Conservation (phyloP, 805 yeast genomes). For the Teunomyces atbi region DNA sequence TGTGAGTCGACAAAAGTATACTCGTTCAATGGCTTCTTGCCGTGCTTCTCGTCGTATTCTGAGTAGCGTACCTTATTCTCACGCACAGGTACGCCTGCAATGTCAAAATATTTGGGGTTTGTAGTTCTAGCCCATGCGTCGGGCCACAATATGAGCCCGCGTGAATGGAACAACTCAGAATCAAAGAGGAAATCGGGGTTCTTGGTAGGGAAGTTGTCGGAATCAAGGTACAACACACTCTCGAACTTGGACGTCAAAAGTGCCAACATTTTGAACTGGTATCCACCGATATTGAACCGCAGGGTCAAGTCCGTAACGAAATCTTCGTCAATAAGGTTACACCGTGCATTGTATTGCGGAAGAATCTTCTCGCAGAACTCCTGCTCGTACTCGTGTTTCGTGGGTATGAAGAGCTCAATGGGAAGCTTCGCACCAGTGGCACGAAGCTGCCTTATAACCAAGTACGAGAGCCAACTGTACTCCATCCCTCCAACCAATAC, state of each 20-base stretch:
- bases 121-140: constrained; percentile 72
- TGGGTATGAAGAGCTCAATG: constrained; percentile 50
- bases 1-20: constrained; percentile 32
- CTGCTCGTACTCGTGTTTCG: constrained; percentile 43
- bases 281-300: constrained; percentile 39
- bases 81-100: constrained; percentile 40
- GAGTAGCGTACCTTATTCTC: constrained; percentile 36
- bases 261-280: constrained; percentile 54
- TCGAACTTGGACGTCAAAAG: constrained; percentile 59
- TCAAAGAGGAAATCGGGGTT: constrained; percentile 47
- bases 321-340: constrained; percentile 41
- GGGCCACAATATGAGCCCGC: constrained; percentile 60
- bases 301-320: constrained; percentile 14
- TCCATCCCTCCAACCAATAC: constrained; percentile 56
- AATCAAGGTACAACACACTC: constrained; percentile 47
- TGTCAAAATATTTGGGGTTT: constrained; percentile 56
- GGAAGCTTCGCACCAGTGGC: constrained; percentile 46
- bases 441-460: constrained; percentile 48
- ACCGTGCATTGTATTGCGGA: constrained; percentile 45
- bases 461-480: constrained; percentile 49
- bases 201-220: constrained; percentile 48
- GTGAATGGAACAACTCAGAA: constrained; percentile 44
- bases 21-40: constrained; percentile 21
- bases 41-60: constrained; percentile 31
- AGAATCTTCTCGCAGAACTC: constrained; percentile 44